Conservation (phyloP, 202 grass and related monocot species). For the Saccharum hybrid region DNA sequence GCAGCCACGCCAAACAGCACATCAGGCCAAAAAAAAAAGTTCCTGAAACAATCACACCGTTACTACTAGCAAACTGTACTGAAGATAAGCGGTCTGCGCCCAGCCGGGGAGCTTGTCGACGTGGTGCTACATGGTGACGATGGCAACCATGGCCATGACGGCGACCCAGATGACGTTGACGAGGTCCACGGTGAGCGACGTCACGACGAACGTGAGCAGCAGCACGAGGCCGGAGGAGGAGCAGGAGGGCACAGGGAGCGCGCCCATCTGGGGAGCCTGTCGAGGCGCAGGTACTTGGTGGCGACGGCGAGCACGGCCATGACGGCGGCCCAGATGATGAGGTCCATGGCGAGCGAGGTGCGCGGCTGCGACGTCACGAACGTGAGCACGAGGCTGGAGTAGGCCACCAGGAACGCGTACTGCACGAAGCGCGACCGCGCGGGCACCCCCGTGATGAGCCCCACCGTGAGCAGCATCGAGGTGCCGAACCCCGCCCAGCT, state of each 20-base stretch:
- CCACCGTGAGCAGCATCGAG: conserved; percentile 46
- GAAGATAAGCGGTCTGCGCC: not conserved
- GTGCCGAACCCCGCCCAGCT: conserved; percentile 42
- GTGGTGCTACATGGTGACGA: not conserved
- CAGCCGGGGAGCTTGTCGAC: too few species aligned
- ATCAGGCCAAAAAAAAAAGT: not conserved
- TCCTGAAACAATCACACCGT: not conserved
- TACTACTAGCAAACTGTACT: not conserved
- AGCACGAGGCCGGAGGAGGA: not conserved
- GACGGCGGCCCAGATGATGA: conserved; percentile 14
- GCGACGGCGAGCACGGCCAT: conserved; percentile 3
- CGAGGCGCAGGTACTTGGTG: conserved; percentile 8
- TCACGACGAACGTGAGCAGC: not conserved
- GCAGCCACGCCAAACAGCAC: not conserved
- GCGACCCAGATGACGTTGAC: not conserved
- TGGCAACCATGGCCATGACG: not conserved
- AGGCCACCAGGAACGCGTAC: conserved; percentile 29
- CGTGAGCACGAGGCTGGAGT: conserved; percentile 44
- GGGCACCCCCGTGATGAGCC: conserved; percentile 32
- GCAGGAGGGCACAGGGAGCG: not conserved
- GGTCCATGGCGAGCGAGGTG: conserved; percentile 27
- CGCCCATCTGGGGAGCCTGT: not conserved
- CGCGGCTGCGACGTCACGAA: conserved; percentile 44
- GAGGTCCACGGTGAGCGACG: not conserved
- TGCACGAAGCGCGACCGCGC: not conserved